Base-by-base conservation (phyloP, 371 early-diverging fungal genomes). In the Mortierella sp. region DNA sequence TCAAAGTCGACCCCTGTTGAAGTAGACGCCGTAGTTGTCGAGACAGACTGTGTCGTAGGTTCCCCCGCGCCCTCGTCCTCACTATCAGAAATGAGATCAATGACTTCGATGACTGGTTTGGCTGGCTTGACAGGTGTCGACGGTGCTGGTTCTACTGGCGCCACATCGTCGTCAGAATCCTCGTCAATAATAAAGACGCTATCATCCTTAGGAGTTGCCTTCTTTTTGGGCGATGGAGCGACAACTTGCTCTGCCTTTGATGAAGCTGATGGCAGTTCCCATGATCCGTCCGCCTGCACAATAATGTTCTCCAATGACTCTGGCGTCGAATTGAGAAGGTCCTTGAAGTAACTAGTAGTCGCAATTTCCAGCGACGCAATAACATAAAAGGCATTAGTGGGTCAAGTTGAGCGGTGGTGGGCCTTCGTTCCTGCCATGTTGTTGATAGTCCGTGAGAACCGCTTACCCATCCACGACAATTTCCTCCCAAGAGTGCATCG, bases 51-150 rank as follows among this genome's bases (percentile, higher is more conserved):
- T 24, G 67, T 24, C 50, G 69, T 55, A 24, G 72, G 55, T 40
- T 50, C 76, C n/a, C 79, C 81, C 9, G 78, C 86, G 31, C 73
- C 88, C 31, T 94, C 93, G 13, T 90, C 90, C 50, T 93, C 94
- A 69, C 92, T 92, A 55, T 90, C 90, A 10, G 93, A 83, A 2
- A 94, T 95, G 64, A 95, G 85, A 75, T 95, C 94, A 40, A 95
- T 92, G n/a, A 92, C 83, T 26, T 90, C 55, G 55, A 69, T 74
- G 64, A 77, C 78, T 83, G 78, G 76, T 70, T 87, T 78, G 26
- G 79, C n/a, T 46, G 79, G 83, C 48, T 78, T 76, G 10, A 43
- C 69, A 50, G 53, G 81, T 72, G 46, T 64, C 50, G 76, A 55
- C n/a, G 78, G 78, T 26, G 69, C 74, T 16, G 74, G 78, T 50